A percentile compares a stretch with the other conserved stretches of the same genome.
Conservation (phyloP, 768 basidiomycete species). For the Hydnomerulius pinastri region DNA sequence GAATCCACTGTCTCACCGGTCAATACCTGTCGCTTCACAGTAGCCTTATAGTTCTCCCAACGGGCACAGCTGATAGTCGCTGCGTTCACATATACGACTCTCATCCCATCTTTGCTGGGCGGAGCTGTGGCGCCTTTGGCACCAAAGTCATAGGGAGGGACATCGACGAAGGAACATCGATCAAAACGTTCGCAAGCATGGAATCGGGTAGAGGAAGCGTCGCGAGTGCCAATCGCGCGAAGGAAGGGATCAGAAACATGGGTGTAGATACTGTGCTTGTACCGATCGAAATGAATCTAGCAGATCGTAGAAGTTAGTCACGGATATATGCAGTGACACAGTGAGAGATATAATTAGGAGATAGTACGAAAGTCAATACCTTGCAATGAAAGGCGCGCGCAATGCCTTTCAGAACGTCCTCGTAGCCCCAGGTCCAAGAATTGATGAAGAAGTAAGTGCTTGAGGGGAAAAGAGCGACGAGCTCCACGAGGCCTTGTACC, state of each 20-base stretch:
- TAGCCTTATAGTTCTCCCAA: conserved; percentile 52
- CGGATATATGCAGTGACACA: conserved; percentile 6
- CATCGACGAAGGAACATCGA: conserved; percentile 65
- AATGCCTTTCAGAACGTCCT: conserved; percentile 82
- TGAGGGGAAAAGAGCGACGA: conserved; percentile 68
- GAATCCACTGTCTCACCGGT: conserved; percentile 52
- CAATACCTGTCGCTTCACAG: conserved; percentile 43
- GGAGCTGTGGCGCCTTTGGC: conserved; percentile 14
- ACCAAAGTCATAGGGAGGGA: conserved; percentile 29
- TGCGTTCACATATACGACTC: conserved; percentile 85
- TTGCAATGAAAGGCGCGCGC: conserved; percentile 63
- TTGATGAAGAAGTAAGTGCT: conserved; percentile 85
- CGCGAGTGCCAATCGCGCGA: conserved; percentile 57
- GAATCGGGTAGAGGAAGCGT: conserved; percentile 70
- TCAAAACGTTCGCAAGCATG: conserved; percentile 91
- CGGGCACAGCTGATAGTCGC: conserved; percentile 63
- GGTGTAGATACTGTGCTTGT: conserved; percentile 74
- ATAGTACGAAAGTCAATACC: conserved; percentile 35
- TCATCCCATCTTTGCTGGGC: conserved; percentile 47
- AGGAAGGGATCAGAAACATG: conserved; percentile 62
- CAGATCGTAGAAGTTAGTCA: conserved; percentile 5
- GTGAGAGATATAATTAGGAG: neutral
- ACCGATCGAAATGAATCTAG: conserved; percentile 89
- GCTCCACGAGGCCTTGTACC: conserved; percentile 60
- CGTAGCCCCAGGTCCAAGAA: conserved; percentile 96